These are phyloP conservation scores for Bisporella sp. DNA, from an alignment of 2,329 filamentous ascomycete species.

Conservation along the genomic window DNA sequence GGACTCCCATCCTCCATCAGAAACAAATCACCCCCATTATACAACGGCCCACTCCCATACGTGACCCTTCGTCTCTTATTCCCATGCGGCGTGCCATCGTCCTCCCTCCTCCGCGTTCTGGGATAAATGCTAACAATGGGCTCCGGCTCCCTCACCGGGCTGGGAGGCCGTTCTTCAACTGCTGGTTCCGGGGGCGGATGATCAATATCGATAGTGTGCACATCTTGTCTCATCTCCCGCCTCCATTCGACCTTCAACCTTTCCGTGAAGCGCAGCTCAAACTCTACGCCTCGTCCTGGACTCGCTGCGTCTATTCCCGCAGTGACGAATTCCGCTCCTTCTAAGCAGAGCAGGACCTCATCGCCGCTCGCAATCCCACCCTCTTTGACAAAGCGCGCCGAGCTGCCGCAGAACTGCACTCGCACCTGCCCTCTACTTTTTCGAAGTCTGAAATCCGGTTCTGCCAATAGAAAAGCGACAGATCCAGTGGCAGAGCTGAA, in stretches of 20 bases:
- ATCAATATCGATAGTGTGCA: constrained; percentile 44
- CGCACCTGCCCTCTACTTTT: constrained; percentile 73
- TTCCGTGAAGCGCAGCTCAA: constrained; percentile 50
- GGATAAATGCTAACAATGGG: no score
- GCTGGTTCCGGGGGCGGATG: constrained; percentile 26
- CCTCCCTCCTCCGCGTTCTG: no score
- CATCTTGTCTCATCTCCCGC: neutral
- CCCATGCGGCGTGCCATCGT: no score
- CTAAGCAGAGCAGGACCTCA: constrained; percentile 60
- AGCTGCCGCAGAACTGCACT: constrained; percentile 63
- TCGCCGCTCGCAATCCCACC: constrained; percentile 73
- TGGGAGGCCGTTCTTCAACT: neutral
- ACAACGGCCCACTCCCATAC: no score
- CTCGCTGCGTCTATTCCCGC: constrained; percentile 34
- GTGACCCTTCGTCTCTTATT: no score
- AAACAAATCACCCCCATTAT: constrained; percentile 53
- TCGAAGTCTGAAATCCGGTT: constrained; percentile 76
- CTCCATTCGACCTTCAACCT: constrained; percentile 42
- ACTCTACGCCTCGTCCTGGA: constrained; percentile 46
- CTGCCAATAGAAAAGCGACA: constrained; percentile 74
- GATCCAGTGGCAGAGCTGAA: constrained; percentile 72
- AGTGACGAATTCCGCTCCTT: constrained; percentile 55
- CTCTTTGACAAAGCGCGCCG: constrained; percentile 62
- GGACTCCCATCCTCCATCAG: constrained; percentile 57
- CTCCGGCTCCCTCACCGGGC: no score